Base-by-base conservation (phyloP, 108 stramenopile genomes). In the Cyclotella cryptica region DNA sequence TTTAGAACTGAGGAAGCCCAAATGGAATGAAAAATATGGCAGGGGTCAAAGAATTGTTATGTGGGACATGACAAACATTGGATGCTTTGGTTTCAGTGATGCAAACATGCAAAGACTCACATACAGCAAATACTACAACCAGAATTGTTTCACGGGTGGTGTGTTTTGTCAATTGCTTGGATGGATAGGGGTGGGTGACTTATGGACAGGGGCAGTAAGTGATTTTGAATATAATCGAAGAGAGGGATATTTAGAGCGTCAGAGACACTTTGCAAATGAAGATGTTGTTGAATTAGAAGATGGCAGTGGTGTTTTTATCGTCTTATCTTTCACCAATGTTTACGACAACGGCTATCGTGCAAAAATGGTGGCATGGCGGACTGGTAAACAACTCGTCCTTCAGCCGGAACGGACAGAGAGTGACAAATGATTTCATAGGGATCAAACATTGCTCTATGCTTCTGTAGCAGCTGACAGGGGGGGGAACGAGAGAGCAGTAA, bases 51-150 rank as follows among this genome's bases (percentile, higher is more conserved):
- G 74, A 13, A 64, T 64, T 28, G 72, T 74, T 29, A 35, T 80
- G 40, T 80, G 79, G 79, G 73, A 80, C 65, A 80, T 74, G 72
- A 80, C n/a, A 58, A 51, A 66, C 46, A 68, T 74, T 49, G 17
- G 61, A 24, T 43, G 44, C 35, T 68, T 58, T 22, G 57, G 45
- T 11, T 74, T 74, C 53, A 41, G 41, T 15, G 65, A 74, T 53
- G 55, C 79, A 21, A 53, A 74, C n/a, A 43, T 41, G 3, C 64
- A 80, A 27, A 18, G 66, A 0, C 26, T 74, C 12, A 74, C 73
- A 1, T 68, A 57, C 44, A 60, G 66, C 35, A 47, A 45, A n/a
- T 80, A 80, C 41, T 80, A 80, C 58, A 52, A 28, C 21, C 49
- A 73, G 30, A 79, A 79, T 35, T 74, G 72, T 35, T n/a, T n/a